Evolutionary conservation across 2,329 filamentous ascomycete genomes (phyloP).

Genomic region (Rutstroemia sp.): DNA sequence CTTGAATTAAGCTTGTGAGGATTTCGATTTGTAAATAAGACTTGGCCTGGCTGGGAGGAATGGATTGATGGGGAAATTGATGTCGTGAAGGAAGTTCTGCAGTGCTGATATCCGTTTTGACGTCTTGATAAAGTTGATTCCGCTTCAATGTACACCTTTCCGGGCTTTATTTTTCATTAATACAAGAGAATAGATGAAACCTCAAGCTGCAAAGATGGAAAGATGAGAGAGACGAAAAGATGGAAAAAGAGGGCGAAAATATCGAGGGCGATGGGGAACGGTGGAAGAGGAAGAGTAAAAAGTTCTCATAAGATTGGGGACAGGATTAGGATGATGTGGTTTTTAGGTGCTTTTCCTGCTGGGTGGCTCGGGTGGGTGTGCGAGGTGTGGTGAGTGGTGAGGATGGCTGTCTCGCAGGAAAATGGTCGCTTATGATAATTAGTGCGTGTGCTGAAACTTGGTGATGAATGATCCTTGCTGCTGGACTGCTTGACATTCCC

Average conservation of each 20-base stretch:
- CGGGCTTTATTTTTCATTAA: slow-evolving; percentile 7
- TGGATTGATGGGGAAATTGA: background rate
- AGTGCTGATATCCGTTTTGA: background rate
- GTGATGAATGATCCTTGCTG: background rate
- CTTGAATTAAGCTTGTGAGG: slow-evolving; percentile 5
- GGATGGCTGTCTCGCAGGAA: background rate
- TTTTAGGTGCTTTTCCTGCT: background rate
- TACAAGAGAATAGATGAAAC: slow-evolving; percentile 5
- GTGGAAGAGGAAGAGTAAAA: background rate
- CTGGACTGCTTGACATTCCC: background rate
- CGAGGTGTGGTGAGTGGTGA: background rate
- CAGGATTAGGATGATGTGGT: background rate
- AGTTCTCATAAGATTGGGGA: background rate
- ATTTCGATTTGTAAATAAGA: background rate
- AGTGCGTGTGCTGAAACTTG: slow-evolving; percentile 7
- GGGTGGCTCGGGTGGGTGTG: too few relatives aligned
- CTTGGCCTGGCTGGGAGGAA: background rate
- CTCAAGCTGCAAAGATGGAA: background rate
- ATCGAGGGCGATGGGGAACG: too few relatives aligned
- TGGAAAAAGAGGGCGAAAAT: background rate
- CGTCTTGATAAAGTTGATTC: background rate
- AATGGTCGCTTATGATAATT: background rate
- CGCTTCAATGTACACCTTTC: slow-evolving; percentile 3
- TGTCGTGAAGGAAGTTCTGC: background rate
- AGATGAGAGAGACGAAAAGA: slow-evolving; percentile 4